A percentile compares a stretch with the other conserved stretches of the same genome.
phyloP scores from a whole-genome alignment of 2,329 filamentous ascomycete genomes.

The Nemania sp. region DNA sequence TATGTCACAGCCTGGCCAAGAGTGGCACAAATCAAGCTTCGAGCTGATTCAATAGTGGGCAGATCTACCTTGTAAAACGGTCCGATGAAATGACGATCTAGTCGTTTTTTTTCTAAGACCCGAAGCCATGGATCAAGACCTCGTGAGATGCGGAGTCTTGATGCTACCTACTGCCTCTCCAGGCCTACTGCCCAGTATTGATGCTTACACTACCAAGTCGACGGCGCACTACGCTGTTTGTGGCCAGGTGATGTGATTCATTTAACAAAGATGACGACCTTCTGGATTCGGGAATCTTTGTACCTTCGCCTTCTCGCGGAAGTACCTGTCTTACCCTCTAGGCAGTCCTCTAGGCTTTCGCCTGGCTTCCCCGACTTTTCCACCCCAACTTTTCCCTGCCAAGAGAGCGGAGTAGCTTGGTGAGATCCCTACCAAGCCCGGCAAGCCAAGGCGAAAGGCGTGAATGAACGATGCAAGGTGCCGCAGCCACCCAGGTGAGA shows the following conservation, averaged over 20 bases:
- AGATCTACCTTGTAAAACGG: neutral
- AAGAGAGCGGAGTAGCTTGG: slow-evolving; percentile 38
- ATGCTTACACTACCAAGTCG: no score
- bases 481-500: slow-evolving; percentile 14
- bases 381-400: slow-evolving; percentile 37
- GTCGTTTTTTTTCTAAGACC: neutral
- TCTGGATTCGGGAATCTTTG: slow-evolving; percentile 13
- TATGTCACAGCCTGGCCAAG: neutral
- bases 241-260: slow-evolving; percentile 6
- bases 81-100: neutral
- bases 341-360: slow-evolving; percentile 24
- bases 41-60: no score
- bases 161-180: no score
- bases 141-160: slow-evolving; percentile 1
- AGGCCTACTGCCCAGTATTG: no score
- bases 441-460: slow-evolving; percentile 14
- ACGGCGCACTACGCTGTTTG: neutral
- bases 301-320: neutral
- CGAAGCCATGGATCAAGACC: slow-evolving; percentile 20
- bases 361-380: neutral
- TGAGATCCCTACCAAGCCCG: neutral
- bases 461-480: slow-evolving; percentile 10
- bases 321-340: slow-evolving; percentile 1
- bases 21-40: neutral
- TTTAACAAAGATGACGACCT: slow-evolving; percentile 16